Percentiles rank a stretch among this genome's conserved stretches.
Evolutionary conservation across 768 basidiomycete genomes (phyloP).

Genomic region (Amanita thiersii): DNA sequence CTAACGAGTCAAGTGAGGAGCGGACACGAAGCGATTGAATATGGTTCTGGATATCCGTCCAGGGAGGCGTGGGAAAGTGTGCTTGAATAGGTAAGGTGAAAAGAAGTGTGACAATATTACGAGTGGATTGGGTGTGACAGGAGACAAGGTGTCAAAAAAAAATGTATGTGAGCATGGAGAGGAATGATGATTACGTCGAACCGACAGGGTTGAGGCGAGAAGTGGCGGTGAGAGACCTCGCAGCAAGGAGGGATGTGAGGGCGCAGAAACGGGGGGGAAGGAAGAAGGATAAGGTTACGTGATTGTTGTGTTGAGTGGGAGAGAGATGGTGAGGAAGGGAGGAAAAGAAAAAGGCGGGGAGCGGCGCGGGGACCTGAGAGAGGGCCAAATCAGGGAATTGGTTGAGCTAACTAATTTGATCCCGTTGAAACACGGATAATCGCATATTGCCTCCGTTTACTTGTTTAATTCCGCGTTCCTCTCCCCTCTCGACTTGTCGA

Average conservation of each 20-base stretch:
- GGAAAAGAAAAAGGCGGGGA: constrained; percentile 3
- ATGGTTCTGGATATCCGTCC: neutral
- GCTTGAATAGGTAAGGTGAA: neutral
- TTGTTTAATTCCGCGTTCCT: constrained; percentile 17
- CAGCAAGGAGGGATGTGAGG: neutral
- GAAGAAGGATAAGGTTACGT: constrained; percentile 11
- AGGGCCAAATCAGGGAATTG: constrained; percentile 16
- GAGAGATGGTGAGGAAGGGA: constrained; percentile 12
- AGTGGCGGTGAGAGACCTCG: too few species aligned
- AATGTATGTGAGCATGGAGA: too few species aligned
- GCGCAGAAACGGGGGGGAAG: neutral
- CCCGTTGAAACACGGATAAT: constrained; percentile 31
- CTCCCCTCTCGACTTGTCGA: constrained; percentile 10
- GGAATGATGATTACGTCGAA: too few species aligned
- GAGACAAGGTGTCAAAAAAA: too few species aligned
- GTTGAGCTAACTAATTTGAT: constrained; percentile 25
- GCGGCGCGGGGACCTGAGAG: constrained; percentile 27
- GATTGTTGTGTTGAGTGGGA: constrained; percentile 11
- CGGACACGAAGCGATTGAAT: too few species aligned
- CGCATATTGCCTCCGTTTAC: constrained; percentile 22
- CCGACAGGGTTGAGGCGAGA: too few species aligned
- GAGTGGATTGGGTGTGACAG: too few species aligned
- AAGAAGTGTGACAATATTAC: neutral
- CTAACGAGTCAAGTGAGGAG: too few species aligned
- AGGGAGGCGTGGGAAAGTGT: neutral